Conservation (phyloP, 78 protist genomes). For the Dictyostelium intermedium region DNA sequence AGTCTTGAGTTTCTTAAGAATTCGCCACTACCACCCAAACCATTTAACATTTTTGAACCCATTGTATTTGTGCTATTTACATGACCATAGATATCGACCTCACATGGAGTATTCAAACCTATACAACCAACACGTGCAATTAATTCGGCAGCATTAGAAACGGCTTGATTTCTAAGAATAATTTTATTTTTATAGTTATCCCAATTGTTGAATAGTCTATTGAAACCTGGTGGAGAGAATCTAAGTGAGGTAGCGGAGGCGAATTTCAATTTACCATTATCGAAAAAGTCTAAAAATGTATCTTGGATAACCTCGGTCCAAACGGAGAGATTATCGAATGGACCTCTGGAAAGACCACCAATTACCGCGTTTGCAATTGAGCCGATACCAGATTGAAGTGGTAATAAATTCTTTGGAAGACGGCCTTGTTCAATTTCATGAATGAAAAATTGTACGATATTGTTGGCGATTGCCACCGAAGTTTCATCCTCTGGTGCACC, state of each 20-base stretch:
- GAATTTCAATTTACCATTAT: conserved; percentile 52
- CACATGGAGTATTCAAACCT: conserved; percentile 87
- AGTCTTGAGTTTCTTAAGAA: conserved; percentile 79
- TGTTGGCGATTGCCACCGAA: conserved; percentile 25
- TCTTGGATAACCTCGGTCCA: conserved; percentile 79
- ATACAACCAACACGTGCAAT: conserved; percentile 83
- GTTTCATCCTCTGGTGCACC: conserved; percentile 36
- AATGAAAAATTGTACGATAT: conserved; percentile 27
- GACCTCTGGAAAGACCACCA: conserved; percentile 51
- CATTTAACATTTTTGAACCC: conserved; percentile 86
- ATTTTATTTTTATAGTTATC: conserved; percentile 72
- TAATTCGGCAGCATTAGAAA: conserved; percentile 83
- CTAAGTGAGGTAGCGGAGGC: conserved; percentile 53
- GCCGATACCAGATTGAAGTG: conserved; percentile 67
- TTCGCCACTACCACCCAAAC: conserved; percentile 90
- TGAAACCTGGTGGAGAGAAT: conserved; percentile 62
- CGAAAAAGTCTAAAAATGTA: conserved; percentile 57
- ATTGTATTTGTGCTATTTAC: conserved; percentile 77
- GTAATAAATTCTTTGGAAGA: conserved; percentile 51
- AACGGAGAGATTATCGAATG: conserved; percentile 53
- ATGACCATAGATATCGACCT: conserved; percentile 89
- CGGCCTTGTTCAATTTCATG: conserved; percentile 32
- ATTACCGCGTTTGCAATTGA: conserved; percentile 65
- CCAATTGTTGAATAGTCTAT: conserved; percentile 81
- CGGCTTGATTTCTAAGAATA: conserved; percentile 78